Base-by-base conservation (phyloP, 768 basidiomycete species). In the Suillus paluster region DNA sequence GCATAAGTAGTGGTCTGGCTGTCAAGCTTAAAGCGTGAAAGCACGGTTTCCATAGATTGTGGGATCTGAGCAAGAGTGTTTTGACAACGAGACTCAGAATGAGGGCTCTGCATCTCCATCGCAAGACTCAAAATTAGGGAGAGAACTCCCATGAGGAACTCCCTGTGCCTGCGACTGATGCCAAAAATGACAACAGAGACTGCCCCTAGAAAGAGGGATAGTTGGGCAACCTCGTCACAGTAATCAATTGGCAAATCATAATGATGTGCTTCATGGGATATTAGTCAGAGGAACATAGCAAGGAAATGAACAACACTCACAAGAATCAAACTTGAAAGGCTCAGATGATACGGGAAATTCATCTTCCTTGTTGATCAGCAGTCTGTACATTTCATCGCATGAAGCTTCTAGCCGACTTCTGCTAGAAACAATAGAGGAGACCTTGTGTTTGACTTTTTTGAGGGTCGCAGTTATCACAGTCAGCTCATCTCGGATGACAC, bases 61-160 rank as follows among this genome's bases (percentile, higher is more conserved):
- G 12, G 21, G 2, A 45, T 34, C 23, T 46, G 50, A 36, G 12
- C 55, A 45, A 45, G 44, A 14, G 44, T 45, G 12, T 45, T 45
- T 21, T 21, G 44, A 10, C 11, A 4, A 44, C 4, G 9, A 21
- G 44, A 45, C n/a, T 45, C 1, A 5, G 44, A 45, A 45, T 45
- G 44, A 45, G n/a, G n/a, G 10, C 1, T 1, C n/a, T 45, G n/a
- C 1, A 11, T 5, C 1, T 45, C 44, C 44, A 45, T 45, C 3
- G 55, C 41, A 3, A 65, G 36, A 36, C 46, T 38, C n/a, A 72
- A 48, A 34, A 70, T 49, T 7, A 68, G 30, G 15, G 56, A 56
- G 1, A 71, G 33, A 6, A 66, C 55, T 15, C 58, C 38, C 5
- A 75, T 54, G 44, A 75, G 59, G 21, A 71, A 66, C 19, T 73